Percentiles rank a stretch among this genome's conserved stretches.
Evolutionary conservation across 2,329 filamentous ascomycete genomes (phyloP).

Genomic region (Arthrinium puccinioides): DNA sequence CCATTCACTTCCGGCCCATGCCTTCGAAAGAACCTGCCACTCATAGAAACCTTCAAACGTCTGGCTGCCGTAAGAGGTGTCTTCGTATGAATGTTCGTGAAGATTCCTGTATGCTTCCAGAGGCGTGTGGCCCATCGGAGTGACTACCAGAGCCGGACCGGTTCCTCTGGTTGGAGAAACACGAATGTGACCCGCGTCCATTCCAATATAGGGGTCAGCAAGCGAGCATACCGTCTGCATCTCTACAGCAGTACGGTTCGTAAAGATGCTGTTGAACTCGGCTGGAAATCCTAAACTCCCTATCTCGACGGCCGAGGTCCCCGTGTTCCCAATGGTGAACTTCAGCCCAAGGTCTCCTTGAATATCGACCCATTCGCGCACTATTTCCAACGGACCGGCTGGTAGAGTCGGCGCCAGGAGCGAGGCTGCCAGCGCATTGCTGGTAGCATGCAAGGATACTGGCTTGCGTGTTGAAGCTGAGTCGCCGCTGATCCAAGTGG

Average conservation of each 20-base stretch:
- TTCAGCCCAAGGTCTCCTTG: conserved; percentile 40
- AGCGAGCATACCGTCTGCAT: conserved; percentile 45
- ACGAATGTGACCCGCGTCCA: conserved; percentile 50
- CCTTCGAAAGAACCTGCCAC: conserved; percentile 47
- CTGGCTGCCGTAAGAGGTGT: conserved; percentile 40
- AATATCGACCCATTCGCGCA: conserved; percentile 42
- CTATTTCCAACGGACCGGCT: conserved; percentile 33
- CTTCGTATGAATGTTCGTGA: conserved; percentile 28
- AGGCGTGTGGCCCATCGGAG: conserved; percentile 37
- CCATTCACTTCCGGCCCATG: conserved; percentile 52
- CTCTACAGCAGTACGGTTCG: conserved; percentile 36
- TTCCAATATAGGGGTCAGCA: conserved; percentile 52
- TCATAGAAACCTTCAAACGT: conserved; percentile 55
- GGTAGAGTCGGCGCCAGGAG: conserved; percentile 34
- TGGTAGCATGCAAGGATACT: conserved; percentile 16
- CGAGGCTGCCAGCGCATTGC: conserved; percentile 27
- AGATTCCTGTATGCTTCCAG: conserved; percentile 51
- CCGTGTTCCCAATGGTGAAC: conserved; percentile 43
- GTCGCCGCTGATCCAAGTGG: conserved; percentile 38
- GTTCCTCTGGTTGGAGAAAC: conserved; percentile 44
- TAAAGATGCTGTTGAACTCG: conserved; percentile 58
- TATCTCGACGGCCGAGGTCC: conserved; percentile 35
- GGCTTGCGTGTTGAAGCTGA: conserved; percentile 33
- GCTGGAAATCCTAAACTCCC: conserved; percentile 51
- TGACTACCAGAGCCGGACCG: conserved; percentile 46